Evolutionary conservation across 2,329 filamentous ascomycete genomes (phyloP), one percentile per base, ranked within the genome.

Genomic region (Penicillium sclerotiorum): DNA sequence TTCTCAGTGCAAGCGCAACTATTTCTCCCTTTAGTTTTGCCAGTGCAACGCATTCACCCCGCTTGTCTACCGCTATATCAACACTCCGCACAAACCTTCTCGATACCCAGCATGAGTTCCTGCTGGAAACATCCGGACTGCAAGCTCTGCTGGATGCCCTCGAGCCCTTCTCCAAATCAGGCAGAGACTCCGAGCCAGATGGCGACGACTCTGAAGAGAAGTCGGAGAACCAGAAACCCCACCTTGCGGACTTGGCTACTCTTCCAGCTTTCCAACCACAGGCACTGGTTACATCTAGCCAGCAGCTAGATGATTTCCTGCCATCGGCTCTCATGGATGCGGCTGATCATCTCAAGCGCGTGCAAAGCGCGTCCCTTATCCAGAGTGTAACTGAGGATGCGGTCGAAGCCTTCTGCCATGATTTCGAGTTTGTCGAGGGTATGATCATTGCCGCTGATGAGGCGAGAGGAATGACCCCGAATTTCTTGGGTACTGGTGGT

Each of bases 251-350:
- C 11, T 78, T 90, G 20, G 66, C 76, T 1, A 64, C 65, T 1
- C 75, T 87, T 1, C 75, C 79, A 0, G 72, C 79, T 4, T 82
- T 90, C 63, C 80, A 85, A 50, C 79, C 82, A 0, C 73, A 79
- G 5, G 71, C 79, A 0, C 76, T 97, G n/a, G 73, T 80, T 1
- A 73, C 78, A 42, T 85, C 87, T 2, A 89, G 89, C 61, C 89
- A 92, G 61, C 81, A 80, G 33, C 78, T 99, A 6, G 94, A 99
- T 64, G 86, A 90, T 53, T 99, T 97, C 73, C 77, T 99, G 20
- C 92, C 94, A 0, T 95, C 90, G 1, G 94, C 93, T 2, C 79
- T 96, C 23, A 93, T 96, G 78, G 94, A 99, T 67, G 92, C 92
- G 2, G 85, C 89, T 60, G 88, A 94, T 43, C 89, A 90, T 52